Conservation (phyloP, 176 grass and related monocot species). For the Avena sativa region DNA sequence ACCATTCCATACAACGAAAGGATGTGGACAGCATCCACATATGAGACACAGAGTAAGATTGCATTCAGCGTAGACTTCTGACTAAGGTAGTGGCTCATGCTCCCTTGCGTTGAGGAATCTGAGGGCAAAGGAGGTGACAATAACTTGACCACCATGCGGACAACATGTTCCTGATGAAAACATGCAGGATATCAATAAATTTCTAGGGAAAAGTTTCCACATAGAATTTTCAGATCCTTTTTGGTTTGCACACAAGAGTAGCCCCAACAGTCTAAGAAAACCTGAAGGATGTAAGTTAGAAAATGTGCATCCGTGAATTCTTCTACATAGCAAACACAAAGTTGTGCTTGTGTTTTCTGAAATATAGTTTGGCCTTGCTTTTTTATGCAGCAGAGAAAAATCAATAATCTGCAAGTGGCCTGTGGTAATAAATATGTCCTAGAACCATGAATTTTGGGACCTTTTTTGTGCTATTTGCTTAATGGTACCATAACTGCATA, state of each 20-base stretch:
- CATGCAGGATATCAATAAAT: conserved; percentile 37
- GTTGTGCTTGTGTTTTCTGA: neutral
- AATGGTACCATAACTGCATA: neutral
- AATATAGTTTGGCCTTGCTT: neutral
- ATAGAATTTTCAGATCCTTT: conserved; percentile 3
- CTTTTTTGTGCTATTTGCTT: neutral
- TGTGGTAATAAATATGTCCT: neutral
- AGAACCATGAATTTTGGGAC: neutral
- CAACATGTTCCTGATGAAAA: conserved; percentile 83
- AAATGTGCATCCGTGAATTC: neutral
- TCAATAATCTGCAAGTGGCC: neutral
- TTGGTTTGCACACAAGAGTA: conserved; percentile 5
- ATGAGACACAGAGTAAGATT: conserved; percentile 77
- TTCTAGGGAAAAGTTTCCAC: neutral
- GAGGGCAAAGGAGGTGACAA: conserved; percentile 72
- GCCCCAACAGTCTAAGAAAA: neutral
- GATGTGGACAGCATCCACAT: conserved; percentile 82
- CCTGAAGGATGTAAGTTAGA: neutral
- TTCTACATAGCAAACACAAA: neutral
- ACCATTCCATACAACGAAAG: conserved; percentile 97
- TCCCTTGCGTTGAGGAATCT: conserved; percentile 72
- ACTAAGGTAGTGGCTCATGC: conserved; percentile 66
- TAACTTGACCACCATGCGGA: conserved; percentile 70
- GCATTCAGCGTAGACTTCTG: conserved; percentile 84
- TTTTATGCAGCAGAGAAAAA: conserved; percentile 1